These are phyloP conservation scores for Trapa bicornis DNA, from an alignment of 345 rosid species.

Conservation along the genomic window DNA sequence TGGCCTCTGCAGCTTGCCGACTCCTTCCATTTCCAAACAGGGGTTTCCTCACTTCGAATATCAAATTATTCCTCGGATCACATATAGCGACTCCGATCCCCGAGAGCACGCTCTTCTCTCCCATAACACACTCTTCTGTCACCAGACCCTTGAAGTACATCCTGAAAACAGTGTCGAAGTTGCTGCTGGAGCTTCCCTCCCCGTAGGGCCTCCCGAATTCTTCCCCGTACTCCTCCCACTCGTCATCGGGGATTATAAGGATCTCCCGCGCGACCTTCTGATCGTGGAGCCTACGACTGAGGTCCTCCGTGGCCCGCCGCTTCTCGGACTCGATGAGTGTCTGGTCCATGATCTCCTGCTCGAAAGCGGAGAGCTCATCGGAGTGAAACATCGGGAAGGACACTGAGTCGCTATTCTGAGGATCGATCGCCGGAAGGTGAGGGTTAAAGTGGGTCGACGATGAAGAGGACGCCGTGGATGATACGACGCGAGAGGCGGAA, in stretches of 20 bases:
- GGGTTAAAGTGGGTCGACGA: slow-evolving; percentile 6
- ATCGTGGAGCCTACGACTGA: slow-evolving; percentile 52
- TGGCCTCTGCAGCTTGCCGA: slow-evolving; percentile 21
- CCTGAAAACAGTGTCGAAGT: slow-evolving; percentile 5
- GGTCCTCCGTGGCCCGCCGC: slow-evolving; percentile 25
- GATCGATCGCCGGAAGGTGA: not conserved
- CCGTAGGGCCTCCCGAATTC: slow-evolving; percentile 34
- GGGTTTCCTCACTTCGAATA: slow-evolving; percentile 19
- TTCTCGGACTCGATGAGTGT: slow-evolving; percentile 12
- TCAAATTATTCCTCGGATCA: slow-evolving; percentile 17
- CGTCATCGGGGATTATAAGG: slow-evolving; percentile 31
- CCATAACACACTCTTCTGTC: slow-evolving; percentile 17
- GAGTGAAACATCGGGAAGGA: slow-evolving; percentile 14
- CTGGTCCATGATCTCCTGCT: slow-evolving; percentile 21
- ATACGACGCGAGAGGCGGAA: slow-evolving; percentile 27
- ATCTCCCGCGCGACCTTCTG: slow-evolving; percentile 45
- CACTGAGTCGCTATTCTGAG: not conserved
- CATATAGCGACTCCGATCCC: slow-evolving; percentile 30
- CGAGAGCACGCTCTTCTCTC: slow-evolving; percentile 8
- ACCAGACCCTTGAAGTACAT: slow-evolving; percentile 24
- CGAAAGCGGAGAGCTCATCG: slow-evolving; percentile 21
- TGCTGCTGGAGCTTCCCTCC: slow-evolving; percentile 10
- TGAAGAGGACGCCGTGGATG: slow-evolving; percentile 11
- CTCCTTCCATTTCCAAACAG: slow-evolving; percentile 21
- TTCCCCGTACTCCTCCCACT: slow-evolving; percentile 45